Conservation (phyloP, 495 filamentous ascomycete genomes). For the Lasiosphaeris hirsuta region DNA sequence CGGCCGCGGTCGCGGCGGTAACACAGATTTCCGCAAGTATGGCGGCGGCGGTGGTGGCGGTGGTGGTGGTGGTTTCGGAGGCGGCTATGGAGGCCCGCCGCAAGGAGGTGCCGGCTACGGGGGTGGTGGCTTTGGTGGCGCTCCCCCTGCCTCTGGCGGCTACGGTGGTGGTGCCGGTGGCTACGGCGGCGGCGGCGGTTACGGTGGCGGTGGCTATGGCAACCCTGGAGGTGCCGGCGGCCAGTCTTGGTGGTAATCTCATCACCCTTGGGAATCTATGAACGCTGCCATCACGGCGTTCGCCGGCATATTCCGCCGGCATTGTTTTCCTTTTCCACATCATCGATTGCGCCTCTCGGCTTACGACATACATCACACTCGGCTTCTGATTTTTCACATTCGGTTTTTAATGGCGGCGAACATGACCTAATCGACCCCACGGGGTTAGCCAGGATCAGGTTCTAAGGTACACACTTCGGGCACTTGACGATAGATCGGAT, state of each 20-base stretch:
- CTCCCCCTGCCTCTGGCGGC: conserved; percentile 40
- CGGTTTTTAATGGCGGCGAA: conserved; percentile 30
- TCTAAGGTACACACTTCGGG: conserved; percentile 22
- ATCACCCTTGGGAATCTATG: conserved; percentile 7
- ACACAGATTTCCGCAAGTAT: conserved; percentile 87
- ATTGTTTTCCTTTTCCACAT: conserved; percentile 17
- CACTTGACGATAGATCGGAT: conserved; percentile 35
- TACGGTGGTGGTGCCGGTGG: conserved; percentile 36
- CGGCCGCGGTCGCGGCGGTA: conserved; percentile 62
- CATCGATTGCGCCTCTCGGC: conserved; percentile 14
- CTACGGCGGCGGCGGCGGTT: conserved; percentile 65
- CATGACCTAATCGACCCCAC: conserved; percentile 25
- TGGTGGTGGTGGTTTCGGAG: conserved; percentile 48
- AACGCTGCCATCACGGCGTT: neutral
- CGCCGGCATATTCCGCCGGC: conserved; percentile 1
- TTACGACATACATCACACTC: conserved; percentile 16
- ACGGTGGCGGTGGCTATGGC: conserved; percentile 53
- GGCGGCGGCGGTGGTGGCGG: conserved; percentile 55
- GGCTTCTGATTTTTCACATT: conserved; percentile 19
- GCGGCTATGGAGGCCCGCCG: conserved; percentile 46
- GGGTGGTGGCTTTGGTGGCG: conserved; percentile 57
- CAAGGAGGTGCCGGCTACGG: conserved; percentile 68
- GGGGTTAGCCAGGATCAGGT: conserved; percentile 24
- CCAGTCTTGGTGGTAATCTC: conserved; percentile 87
- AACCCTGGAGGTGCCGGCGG: conserved; percentile 81